Conservation (phyloP, 768 basidiomycete species). For the Galerina sulciceps region DNA sequence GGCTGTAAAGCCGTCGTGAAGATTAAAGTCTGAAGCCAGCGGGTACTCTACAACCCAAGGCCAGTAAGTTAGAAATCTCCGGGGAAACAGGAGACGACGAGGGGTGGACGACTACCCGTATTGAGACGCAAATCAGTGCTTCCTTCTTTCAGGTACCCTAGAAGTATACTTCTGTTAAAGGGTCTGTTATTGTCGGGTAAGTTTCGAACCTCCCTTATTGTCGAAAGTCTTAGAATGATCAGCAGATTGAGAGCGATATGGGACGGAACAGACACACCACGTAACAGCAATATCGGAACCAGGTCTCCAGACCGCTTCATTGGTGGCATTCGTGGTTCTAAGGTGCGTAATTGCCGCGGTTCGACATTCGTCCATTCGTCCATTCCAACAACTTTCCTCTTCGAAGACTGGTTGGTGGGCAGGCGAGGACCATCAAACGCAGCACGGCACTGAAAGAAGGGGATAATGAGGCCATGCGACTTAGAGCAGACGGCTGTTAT, state of each 20-base stretch:
- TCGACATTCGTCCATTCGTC: conserved; percentile 3
- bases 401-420: conserved; percentile 30
- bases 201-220: conserved; percentile 43
- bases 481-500: conserved; percentile 35
- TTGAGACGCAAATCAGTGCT: conserved; percentile 51
- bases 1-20: conserved; percentile 43
- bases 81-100: conserved; percentile 7
- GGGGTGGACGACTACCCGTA: conserved; percentile 33
- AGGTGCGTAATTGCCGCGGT: conserved; percentile 41
- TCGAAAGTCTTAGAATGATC: conserved; percentile 23
- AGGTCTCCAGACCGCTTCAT: conserved; percentile 41
- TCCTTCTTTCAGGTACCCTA: conserved; percentile 45
- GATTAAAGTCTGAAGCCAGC: conserved; percentile 49
- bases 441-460: conserved; percentile 24
- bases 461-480: conserved; percentile 22
- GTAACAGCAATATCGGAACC: conserved; percentile 41
- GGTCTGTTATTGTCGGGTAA: conserved; percentile 38
- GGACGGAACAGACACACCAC: conserved; percentile 41
- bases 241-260: conserved; percentile 14
- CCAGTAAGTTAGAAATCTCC: conserved; percentile 14
- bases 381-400: conserved; percentile 21
- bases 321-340: conserved; percentile 42
- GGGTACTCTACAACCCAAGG: conserved; percentile 44
- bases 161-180: conserved; percentile 41
- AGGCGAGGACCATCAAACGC: conserved; percentile 29